These are phyloP conservation scores for Gyromitra esculenta DNA, from an alignment of 2,329 filamentous ascomycete species.

Conservation along the genomic window DNA sequence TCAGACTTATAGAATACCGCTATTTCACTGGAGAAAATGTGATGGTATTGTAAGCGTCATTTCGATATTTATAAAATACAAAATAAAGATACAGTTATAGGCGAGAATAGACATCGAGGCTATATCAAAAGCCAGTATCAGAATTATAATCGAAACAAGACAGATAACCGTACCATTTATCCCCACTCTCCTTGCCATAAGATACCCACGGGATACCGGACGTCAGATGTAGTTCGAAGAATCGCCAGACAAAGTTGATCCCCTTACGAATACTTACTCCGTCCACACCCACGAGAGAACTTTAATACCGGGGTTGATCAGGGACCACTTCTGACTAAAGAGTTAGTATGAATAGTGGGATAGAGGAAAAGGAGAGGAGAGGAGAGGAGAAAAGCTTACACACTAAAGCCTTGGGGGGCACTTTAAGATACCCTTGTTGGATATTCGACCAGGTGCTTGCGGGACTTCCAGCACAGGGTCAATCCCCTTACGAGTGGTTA, in stretches of 20 bases:
- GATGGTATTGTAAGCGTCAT: no score
- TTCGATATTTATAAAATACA: no score
- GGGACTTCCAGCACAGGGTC: neutral
- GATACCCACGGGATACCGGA: neutral
- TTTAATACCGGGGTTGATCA: neutral
- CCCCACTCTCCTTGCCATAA: neutral
- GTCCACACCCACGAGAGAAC: neutral
- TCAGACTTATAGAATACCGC: no score
- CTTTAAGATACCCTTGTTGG: no score
- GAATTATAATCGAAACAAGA: neutral
- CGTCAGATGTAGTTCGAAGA: neutral
- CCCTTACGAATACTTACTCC: neutral
- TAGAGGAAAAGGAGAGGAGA: no score
- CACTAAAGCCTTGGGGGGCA: no score
- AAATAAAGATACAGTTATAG: no score
- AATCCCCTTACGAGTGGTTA: neutral
- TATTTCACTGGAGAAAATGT: no score
- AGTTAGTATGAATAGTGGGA: no score
- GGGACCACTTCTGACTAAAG: no score
- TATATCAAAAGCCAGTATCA: neutral
- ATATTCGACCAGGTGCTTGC: neutral
- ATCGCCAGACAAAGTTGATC: neutral
- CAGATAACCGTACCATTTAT: neutral
- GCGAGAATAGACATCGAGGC: neutral
- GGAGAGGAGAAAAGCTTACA: no score